Base-by-base conservation (phyloP, 148 eudicot genomes). In the Rhododendron simsii region DNA sequence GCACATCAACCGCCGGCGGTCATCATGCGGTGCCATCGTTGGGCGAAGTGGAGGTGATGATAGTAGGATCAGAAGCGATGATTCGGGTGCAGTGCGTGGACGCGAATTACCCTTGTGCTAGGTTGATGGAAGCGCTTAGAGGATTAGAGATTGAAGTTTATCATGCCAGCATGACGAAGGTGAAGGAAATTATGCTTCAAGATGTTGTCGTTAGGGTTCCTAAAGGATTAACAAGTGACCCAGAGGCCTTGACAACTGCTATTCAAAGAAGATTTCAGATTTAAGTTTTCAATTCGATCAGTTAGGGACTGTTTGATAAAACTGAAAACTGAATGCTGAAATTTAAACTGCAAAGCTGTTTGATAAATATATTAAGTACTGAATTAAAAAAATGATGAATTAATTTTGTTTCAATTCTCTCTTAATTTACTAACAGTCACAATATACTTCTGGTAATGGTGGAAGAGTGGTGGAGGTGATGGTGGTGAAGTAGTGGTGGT, bases 51-150 rank as follows among this genome's bases (percentile, higher is more conserved):
- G 88, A 91, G 9, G 91, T 89, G 63, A 88, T 85, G 82, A 79
- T 86, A 14, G 21, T 90, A 2, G 94, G 92, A 6, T 41, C 86
- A 4, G 91, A 92, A 10, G 90, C 85, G 3, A 82, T 92, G 78
- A 82, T 92, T n/a, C 28, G 83, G 26, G 91, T 85, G 30, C 90
- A 89, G 78, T 81, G 88, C 2, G 6, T 23, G 55, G 86, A 85
- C 41, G 53, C 75, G 47, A 82, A 89, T 50, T 78, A 88, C 74
- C 94, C 94, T 0, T 57, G 65, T 4, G 88, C 91, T 4, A 91
- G 84, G 73, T 8, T 91, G 65, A 91, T 92, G 92, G 89, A 86
- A 57, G 93, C 86, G 15, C 50, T 91, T 12, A 48, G 87, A 55
- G 85, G 76, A 16, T 61, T 92, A 11, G 87, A 84, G 18, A 61